These are phyloP conservation scores for Coemansia sp. DNA, from an alignment of 192 early-diverging fungal genomes.

Conservation along the genomic window DNA sequence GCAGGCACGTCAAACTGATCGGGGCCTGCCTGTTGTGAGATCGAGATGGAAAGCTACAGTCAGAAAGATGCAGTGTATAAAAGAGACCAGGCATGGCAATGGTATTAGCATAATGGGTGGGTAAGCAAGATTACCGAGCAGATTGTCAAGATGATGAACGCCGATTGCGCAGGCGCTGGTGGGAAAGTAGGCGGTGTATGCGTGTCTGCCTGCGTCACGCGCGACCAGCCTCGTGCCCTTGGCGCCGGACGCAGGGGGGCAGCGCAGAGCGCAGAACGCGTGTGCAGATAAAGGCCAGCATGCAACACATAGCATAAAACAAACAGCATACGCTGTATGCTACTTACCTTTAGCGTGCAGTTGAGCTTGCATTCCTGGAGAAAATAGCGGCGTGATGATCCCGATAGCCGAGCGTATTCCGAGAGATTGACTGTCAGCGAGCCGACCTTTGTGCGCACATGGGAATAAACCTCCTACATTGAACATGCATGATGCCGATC, in stretches of 20 bases:
- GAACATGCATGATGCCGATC: constrained; percentile 7
- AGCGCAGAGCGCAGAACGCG: neutral
- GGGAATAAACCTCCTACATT: constrained; percentile 51
- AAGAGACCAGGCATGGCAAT: neutral
- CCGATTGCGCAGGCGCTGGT: neutral
- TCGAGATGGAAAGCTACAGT: constrained; percentile 43
- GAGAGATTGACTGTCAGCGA: constrained; percentile 74
- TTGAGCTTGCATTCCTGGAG: constrained; percentile 75
- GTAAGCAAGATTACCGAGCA: neutral
- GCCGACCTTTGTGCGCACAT: constrained; percentile 57
- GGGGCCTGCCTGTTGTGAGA: constrained; percentile 41
- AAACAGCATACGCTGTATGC: neutral
- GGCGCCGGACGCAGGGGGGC: neutral
- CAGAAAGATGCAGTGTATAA: neutral
- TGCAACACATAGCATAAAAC: neutral
- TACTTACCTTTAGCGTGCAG: constrained; percentile 71
- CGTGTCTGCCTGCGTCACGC: neutral
- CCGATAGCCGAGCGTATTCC: constrained; percentile 65
- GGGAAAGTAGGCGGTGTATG: neutral
- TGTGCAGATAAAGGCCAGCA: neutral
- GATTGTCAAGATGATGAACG: too few species aligned
- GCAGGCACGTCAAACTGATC: constrained; percentile 29
- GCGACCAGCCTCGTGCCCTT: neutral
- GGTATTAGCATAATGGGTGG: neutral
- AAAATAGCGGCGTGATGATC: constrained; percentile 59